These are phyloP conservation scores for Gonapodya sp. DNA, from an alignment of 192 early-diverging fungal genomes.

Conservation along the genomic window DNA sequence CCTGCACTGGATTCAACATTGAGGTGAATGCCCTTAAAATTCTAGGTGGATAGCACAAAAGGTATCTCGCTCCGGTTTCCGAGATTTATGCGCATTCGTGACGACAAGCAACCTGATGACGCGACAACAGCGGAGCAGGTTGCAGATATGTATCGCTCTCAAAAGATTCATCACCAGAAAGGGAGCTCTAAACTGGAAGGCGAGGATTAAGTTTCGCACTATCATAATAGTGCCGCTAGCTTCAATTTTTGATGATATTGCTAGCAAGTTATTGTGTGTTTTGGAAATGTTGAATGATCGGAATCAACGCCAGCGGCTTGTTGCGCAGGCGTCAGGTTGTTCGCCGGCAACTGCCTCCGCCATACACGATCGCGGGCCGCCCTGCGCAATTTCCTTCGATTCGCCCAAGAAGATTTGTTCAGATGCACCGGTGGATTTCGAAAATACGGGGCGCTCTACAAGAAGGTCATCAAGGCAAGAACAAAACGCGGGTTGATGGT, in stretches of 20 bases:
- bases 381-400: not conserved
- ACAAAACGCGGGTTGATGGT: not conserved
- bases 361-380: not conserved
- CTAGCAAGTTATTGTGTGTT: no score
- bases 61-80: conserved; percentile 97
- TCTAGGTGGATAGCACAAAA: conserved; percentile 64
- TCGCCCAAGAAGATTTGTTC: no score
- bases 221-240: not conserved
- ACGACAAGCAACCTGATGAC: conserved; percentile 89
- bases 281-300: no score
- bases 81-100: conserved; percentile 85
- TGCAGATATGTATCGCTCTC: conserved; percentile 43
- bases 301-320: no score
- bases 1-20: conserved; percentile 11
- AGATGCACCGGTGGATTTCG: not conserved
- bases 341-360: not conserved
- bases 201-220: not conserved
- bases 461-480: not conserved
- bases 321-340: no score
- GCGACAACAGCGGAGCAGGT: conserved; percentile 86
- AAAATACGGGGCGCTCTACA: not conserved
- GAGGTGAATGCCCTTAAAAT: not conserved
- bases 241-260: not conserved
- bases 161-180: conserved; percentile 24
- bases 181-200: not conserved